Evolutionary conservation across 495 filamentous ascomycete genomes (phyloP).

Genomic region (Trichoderma erinaceum): DNA sequence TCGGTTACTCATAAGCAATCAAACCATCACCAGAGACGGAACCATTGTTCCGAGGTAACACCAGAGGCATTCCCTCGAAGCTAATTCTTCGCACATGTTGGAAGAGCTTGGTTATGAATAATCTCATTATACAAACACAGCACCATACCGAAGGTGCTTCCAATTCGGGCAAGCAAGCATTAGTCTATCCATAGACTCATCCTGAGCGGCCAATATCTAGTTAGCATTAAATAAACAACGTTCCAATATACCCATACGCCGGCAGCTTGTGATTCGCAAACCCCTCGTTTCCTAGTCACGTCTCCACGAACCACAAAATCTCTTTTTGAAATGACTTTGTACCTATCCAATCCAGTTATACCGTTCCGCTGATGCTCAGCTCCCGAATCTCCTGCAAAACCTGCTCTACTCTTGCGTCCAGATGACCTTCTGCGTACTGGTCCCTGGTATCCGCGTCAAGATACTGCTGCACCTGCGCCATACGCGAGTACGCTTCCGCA

Average conservation of each 20-base stretch:
- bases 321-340: background rate
- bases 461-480: constrained; percentile 99
- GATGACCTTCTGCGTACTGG: constrained; percentile 87
- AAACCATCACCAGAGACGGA: background rate
- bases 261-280: background rate
- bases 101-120: background rate
- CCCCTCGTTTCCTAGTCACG: background rate
- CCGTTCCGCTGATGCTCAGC: constrained; percentile 74
- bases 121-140: background rate
- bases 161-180: background rate
- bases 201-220: constrained; percentile 10
- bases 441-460: constrained; percentile 93
- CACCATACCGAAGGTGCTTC: background rate
- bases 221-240: background rate
- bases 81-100: background rate
- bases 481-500: constrained; percentile 90
- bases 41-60: background rate
- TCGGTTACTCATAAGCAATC: background rate
- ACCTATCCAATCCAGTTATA: constrained; percentile 24
- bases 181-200: constrained; percentile 9
- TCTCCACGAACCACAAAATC: background rate
- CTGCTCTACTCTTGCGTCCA: constrained; percentile 90
- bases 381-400: constrained; percentile 96
- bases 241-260: constrained; percentile 2
- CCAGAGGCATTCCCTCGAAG: background rate